Evolutionary conservation across 495 filamentous ascomycete species (phyloP).

Genomic region (Lepraria neglecta): DNA sequence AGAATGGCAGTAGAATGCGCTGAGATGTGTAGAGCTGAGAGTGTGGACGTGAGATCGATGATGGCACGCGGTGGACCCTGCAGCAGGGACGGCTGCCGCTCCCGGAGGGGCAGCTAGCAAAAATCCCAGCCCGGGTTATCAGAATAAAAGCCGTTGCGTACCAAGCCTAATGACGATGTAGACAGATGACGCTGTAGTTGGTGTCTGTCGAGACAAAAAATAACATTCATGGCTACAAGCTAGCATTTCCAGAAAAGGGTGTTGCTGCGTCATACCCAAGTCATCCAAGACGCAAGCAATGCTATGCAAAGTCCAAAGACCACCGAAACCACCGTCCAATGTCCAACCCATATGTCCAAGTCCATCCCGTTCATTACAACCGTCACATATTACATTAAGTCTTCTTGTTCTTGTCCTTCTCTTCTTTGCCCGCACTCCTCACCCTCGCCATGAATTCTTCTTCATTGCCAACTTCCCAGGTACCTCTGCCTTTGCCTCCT

Average conservation of each 20-base stretch:
- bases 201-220: background rate
- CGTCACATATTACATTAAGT: background rate
- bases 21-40: background rate
- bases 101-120: too few relatives aligned
- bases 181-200: background rate
- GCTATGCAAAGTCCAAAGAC: background rate
- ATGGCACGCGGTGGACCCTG: background rate
- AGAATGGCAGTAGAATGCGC: too few relatives aligned
- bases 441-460: slow-evolving; percentile 66
- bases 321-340: background rate
- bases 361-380: slow-evolving; percentile 6
- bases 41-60: background rate
- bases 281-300: background rate
- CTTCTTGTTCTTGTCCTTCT: background rate
- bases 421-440: slow-evolving; percentile 60
- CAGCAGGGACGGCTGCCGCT: background rate
- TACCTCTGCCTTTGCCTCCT: slow-evolving; percentile 35
- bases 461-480: slow-evolving; percentile 44
- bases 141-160: too few relatives aligned
- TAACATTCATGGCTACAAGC: background rate
- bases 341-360: background rate
- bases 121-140: background rate
- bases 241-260: background rate
- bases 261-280: background rate
- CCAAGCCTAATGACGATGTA: background rate